Base-by-base conservation (phyloP, 257 asterid genomes). In the Jacaranda copaia region DNA sequence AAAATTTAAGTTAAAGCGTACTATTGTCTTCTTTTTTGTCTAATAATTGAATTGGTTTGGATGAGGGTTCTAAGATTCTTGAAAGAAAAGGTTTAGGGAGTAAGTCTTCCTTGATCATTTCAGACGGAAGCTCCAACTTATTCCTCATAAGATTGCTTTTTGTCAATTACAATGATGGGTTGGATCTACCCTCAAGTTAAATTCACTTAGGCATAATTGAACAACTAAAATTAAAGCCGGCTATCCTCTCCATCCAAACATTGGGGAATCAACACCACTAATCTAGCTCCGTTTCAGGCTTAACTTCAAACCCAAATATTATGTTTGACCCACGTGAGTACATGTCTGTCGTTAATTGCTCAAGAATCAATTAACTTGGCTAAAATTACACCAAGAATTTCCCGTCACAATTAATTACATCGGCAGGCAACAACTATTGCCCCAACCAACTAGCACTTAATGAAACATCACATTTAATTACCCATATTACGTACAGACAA, bases 391-490 rank as follows among this genome's bases (percentile, higher is more conserved):
- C 32, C 32, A 25, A 25, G 1, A 25, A 25, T 25, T 2, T 25
- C 32, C 2, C 32, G 32, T 25, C 32, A 2, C 2, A 25, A 25
- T 25, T 1, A 25, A 25, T 25, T 25, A 25, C 32, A 25, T 25
- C 2, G 32, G 32, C 32, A 25, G 1, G 32, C 32, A 19, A 59
- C 9, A 9, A 32, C 65, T 3, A 9, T 11, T 40, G 57, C 8
- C 61, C 70, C 70, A 73, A 73, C 77, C 13, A 59, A 46, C 52
- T 25, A 6, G 65, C 53, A 70, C 16, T n/a, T 19, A 20, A 59
- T 45, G 36, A 58, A 72, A 60, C 66, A 32, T 13, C 35, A 6
- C 56, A 58, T 12, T 9, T 45, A 67, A 19, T 25, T 40, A 8
- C 5, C 45, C 38, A 57, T 38, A n/a, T 12, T 12, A 13, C 10